Evolutionary conservation across 2,329 filamentous ascomycete genomes (phyloP), one percentile per base, ranked within the genome.

Genomic region (Sarocladiaceae sp.): DNA sequence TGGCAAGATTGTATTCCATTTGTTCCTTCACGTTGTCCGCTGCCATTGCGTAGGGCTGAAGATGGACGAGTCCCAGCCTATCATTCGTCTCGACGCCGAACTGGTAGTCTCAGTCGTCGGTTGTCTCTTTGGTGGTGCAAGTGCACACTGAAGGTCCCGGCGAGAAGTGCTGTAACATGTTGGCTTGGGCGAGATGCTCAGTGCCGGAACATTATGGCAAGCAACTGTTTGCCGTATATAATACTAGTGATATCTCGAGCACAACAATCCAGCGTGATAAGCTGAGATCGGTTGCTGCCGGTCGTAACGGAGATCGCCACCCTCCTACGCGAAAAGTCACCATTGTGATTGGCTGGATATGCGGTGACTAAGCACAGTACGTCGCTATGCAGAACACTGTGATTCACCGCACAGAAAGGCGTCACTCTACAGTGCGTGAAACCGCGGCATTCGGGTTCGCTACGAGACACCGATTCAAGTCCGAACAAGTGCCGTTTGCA

Each of bases 1-100:
- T 75, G 28, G 69, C 69, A 52, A 66, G 64, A 64, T 87, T 82
- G 64, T 89, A 89, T 12, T 20, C 17, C 47, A 18, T 23, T 10
- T 44, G 22, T 12, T 12, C 40, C 40, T 15, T 44, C 7, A 10
- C 11, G 28, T 44, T 11, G 13, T 15, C 22, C 17, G 12, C 22
- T 15, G 40, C 26, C 44, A 48, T 48, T 33, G n/a, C 22, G n/a
- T 10, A 12, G 11, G n/a, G 12, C 22, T 28, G 22, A n/a, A 6
- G 37, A 20, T 10, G 17, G 37, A 22, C 18, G 33, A 36, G 33
- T 5, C 18, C 8, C 8, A 17, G 17, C 37, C 15, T 40, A 20
- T 40, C 17, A 20, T 23, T 20, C 4, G 17, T 3, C 8, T 10
- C 35, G 11, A 17, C 37, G 7, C 18, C 8, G 37, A 22, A 10